phyloP scores from a whole-genome alignment of 2,329 filamentous ascomycete species.

The Neocatenulostroma microsporum region DNA sequence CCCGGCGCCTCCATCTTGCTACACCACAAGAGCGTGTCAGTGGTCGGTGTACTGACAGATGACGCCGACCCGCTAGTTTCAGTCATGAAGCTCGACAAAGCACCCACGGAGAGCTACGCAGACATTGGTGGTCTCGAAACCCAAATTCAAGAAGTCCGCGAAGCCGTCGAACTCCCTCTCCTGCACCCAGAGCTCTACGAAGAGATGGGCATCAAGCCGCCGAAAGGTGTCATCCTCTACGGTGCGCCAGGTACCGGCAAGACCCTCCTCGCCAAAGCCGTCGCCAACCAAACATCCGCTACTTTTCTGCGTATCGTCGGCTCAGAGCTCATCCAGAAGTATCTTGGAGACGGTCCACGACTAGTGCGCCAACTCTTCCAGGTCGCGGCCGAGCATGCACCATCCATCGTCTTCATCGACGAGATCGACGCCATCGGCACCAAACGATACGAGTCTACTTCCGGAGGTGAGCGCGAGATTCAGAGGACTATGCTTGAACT shows the following conservation, averaged over 20 bases:
- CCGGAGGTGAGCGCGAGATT: conserved; percentile 92
- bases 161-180: conserved; percentile 91
- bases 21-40: conserved; percentile 96
- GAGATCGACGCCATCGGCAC: conserved; percentile 99
- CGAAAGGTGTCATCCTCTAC: conserved; percentile 98
- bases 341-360: conserved; percentile 89
- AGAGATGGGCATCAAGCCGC: conserved; percentile 99
- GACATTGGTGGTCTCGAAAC: conserved; percentile 94
- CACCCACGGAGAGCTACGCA: conserved; percentile 93
- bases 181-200: conserved; percentile 96
- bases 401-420: conserved; percentile 97
- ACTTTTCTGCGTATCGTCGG: conserved; percentile 97
- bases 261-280: conserved; percentile 89
- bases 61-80: conserved; percentile 92
- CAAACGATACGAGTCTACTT: conserved; percentile 96
- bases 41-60: conserved; percentile 93
- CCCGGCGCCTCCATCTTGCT: conserved; percentile 90
- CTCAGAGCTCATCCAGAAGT: conserved; percentile 96
- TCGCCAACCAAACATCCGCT: conserved; percentile 97
- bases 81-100: conserved; percentile 99
- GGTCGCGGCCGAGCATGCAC: conserved; percentile 90
- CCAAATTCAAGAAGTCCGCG: conserved; percentile 95
- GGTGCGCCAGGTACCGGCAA: conserved; percentile 96
- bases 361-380: conserved; percentile 94
- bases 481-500: conserved; percentile 98